Evolutionary conservation across 2,329 filamentous ascomycete species (phyloP), one percentile per base, ranked within the genome.

Genomic region (Emergomyces pasteurianus): DNA sequence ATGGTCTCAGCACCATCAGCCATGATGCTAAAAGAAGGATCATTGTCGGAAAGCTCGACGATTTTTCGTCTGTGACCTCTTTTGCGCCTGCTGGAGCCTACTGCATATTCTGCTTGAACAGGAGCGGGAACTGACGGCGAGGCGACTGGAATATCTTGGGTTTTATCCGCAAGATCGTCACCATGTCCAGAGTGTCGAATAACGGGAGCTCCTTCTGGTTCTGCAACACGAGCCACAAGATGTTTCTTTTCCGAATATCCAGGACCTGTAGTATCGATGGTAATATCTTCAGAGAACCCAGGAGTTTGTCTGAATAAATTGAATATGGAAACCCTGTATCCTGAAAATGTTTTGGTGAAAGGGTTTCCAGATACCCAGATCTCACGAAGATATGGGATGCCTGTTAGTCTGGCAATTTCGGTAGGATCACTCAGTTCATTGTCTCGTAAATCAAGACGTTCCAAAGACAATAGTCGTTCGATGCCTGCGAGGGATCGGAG

Each of bases 321-420:
- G 84, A 99, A 96, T 64, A 97, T 95, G 23, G 86, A 89, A 65
- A 95, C 81, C 56, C 94, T 86, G 71, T 96, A 95, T 67, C 88
- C 86, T 62, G 86, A 82, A 71, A 96, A 90, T 0, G 90, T 92
- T 67, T 89, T 90, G 50, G 88, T 89, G 69, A 97, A 96, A 0
- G 92, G 90, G 68, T 99, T 99, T 26, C 90, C 90, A 63, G 88
- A 84, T 18, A 99, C 88, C 82, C 92, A 99, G 38, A 99, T 86
- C 72, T 97, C 92, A 62, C 86, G 86, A 65, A 99, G 88, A 59
- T 96, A 89, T 31, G 94, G 92, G 58, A 96, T 91, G 58, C 88
- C 87, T 0, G 92, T 96, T 62, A 99, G 79, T 62, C 94, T 84
- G 55, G 92, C 92, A 63, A 96, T 78, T 73, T 99, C 94, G 60